Base-by-base conservation (phyloP, 441 rosid species). In the Kokia cookei region DNA sequence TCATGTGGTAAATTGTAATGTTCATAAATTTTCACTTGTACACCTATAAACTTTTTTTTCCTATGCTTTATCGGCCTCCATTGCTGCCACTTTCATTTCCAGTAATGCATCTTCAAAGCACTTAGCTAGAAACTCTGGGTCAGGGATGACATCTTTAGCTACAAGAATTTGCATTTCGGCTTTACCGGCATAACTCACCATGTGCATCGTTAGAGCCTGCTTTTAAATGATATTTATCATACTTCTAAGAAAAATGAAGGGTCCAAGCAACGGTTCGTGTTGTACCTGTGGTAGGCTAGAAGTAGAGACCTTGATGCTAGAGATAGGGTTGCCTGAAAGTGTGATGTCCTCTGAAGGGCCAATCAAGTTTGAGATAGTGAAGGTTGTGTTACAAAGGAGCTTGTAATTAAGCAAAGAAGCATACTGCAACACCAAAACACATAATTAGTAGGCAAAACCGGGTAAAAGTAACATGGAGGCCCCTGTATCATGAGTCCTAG, bases 161-260 rank as follows among this genome's bases (percentile, higher is more conserved):
- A 82, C 93, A 77, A 87, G 55, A 32, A 91, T 62, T 62, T 87
- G 96, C 84, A 90, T 72, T 13, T 89, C 88, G 43, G 88, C 93
- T 73, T 75, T 82, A 11, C 86, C 91, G 2, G 85, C 87, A 58
- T 89, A 90, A 82, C 93, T 90, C 84, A 86, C 71, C 91, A 85
- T 84, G 85, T 87, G 87, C 91, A 90, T 84, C 9, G 88, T 85
- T 19, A 88, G 65, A 54, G 89, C 91, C 93, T 87, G 77, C 73
- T 59, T 54, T 43, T 48, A 27, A 27, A 27, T 27, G 58, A 42
- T 27, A 67, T 8, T 43, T 7, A n/a, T 24, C 37, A 26, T 32
- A 35, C 40, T 35, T 6, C 1, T 35, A 35, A 35, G 40, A 35
- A 35, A 6, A 35, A 35, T 1, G 40, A 35, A 35, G 40, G 6